Conservation (phyloP, 139 green algal genomes). For the Chlorella sp. region DNA sequence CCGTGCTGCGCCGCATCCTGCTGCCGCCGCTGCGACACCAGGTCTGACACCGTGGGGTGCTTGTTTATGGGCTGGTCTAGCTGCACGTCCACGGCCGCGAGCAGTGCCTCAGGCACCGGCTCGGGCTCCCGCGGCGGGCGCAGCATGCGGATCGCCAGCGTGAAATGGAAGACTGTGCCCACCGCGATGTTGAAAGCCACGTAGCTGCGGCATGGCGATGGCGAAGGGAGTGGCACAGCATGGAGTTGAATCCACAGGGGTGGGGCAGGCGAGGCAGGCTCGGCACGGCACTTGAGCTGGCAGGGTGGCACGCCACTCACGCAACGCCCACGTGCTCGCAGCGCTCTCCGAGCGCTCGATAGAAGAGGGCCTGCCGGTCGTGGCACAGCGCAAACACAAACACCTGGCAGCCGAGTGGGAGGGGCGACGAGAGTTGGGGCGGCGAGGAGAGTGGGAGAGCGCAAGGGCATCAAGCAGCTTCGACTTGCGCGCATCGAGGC, state of each 20-base stretch:
- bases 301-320: slow-evolving; percentile 1
- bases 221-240: too few species aligned
- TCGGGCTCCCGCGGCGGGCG: too few species aligned
- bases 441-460: background rate
- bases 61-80: background rate
- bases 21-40: slow-evolving; percentile 30
- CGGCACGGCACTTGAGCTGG: too few species aligned
- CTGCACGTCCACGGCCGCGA: background rate
- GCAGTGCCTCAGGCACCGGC: too few species aligned
- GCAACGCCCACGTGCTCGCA: slow-evolving; percentile 25
- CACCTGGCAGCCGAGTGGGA: background rate
- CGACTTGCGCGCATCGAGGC: too few species aligned
- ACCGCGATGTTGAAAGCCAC: slow-evolving; percentile 30
- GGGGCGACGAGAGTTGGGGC: too few species aligned
- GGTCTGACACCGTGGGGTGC: slow-evolving; percentile 15
- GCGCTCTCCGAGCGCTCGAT: slow-evolving; percentile 16
- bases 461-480: background rate
- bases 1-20: background rate
- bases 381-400: slow-evolving; percentile 39
- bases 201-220: too few species aligned
- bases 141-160: slow-evolving; percentile 31
- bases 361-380: slow-evolving; percentile 26
- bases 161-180: slow-evolving; percentile 42
- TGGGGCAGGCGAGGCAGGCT: too few species aligned
- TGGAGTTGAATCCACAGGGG: too few species aligned